These are phyloP conservation scores for Backusella psychrophila DNA, from an alignment of 192 early-diverging fungal genomes.

Conservation along the genomic window DNA sequence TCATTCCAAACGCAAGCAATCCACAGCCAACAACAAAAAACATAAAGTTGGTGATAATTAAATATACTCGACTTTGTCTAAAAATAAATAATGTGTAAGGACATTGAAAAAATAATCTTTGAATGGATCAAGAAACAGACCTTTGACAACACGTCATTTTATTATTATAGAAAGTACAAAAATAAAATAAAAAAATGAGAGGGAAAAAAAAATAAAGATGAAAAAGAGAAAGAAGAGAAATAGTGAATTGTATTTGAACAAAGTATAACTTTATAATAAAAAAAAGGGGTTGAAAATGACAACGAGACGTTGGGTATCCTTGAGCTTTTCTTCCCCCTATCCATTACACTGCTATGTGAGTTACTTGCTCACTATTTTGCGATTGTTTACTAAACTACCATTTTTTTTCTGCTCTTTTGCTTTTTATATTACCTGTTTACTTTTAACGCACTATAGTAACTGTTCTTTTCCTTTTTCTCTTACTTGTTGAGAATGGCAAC, in stretches of 20 bases:
- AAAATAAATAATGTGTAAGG: neutral
- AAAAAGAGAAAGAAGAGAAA: slow-evolving; percentile 11
- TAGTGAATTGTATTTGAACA: neutral
- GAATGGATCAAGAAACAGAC: neutral
- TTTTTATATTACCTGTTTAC: neutral
- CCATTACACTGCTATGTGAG: neutral
- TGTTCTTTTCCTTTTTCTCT: neutral
- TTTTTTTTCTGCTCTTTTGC: neutral
- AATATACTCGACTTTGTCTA: slow-evolving; percentile 14
- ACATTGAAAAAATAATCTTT: neutral
- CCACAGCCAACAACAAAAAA: slow-evolving; percentile 14
- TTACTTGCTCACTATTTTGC: neutral
- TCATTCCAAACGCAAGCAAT: slow-evolving; percentile 19
- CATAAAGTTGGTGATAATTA: slow-evolving; percentile 14
- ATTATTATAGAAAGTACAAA: neutral
- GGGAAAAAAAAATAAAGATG: neutral
- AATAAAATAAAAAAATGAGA: neutral
- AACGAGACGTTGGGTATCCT: neutral
- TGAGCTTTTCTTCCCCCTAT: neutral
- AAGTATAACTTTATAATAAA: neutral
- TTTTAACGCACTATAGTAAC: neutral
- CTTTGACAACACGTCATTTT: slow-evolving; percentile 22
- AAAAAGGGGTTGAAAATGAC: neutral
- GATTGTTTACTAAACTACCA: neutral
- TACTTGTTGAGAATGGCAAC: neutral